Evolutionary conservation across 331 rosid species (phyloP).

Genomic region (Arachis monticola): DNA sequence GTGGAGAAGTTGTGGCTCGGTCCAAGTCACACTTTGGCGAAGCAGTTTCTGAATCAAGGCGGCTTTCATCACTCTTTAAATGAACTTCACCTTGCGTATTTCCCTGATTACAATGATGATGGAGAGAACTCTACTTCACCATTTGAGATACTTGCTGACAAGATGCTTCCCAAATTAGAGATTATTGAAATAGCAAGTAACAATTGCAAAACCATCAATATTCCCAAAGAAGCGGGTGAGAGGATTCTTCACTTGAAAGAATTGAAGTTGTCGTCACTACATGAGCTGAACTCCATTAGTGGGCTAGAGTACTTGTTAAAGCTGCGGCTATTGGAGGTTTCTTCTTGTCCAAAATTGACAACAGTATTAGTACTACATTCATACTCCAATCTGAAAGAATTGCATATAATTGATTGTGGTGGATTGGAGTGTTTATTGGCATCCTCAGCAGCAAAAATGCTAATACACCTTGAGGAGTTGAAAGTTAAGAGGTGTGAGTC

Average conservation of each 20-base stretch:
- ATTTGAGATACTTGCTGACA: not conserved
- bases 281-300: not conserved
- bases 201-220: too few relatives aligned
- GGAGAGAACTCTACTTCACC: not conserved
- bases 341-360: not conserved
- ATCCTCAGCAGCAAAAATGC: conserved; percentile 7
- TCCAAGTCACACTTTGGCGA: not conserved
- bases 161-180: not conserved
- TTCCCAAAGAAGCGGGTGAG: too few relatives aligned
- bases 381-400: not conserved
- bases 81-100: not conserved
- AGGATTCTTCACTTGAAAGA: not conserved
- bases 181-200: too few relatives aligned
- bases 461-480: not conserved
- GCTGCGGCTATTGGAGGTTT: not conserved
- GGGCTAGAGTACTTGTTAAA: not conserved
- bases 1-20: not conserved
- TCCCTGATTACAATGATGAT: not conserved
- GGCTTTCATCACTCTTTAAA: not conserved
- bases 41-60: not conserved
- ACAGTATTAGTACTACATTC: not conserved
- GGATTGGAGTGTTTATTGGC: conserved; percentile 10
- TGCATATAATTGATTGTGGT: not conserved
- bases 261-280: not conserved
- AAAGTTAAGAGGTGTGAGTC: not conserved